Base-by-base conservation (phyloP, 2,329 filamentous ascomycete species). In the Dactylellina leptospora region DNA sequence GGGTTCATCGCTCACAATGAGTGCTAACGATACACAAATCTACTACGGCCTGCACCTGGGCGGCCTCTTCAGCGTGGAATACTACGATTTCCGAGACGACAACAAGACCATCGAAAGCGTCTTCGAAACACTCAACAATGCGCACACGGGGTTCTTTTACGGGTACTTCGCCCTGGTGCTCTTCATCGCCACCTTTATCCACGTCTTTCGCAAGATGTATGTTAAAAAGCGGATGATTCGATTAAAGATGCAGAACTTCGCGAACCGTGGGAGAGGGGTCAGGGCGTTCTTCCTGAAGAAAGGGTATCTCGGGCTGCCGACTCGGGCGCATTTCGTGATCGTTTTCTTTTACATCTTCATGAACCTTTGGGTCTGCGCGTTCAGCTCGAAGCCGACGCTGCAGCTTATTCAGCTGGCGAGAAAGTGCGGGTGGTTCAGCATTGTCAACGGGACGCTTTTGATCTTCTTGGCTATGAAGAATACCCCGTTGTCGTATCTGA, bases 381-480 rank as follows among this genome's bases (percentile, higher is more conserved):
- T 66, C 48, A 73, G 69, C 45, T 54, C 69, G 11, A 61, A 64
- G 38, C 60, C 60, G 28, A 60, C 53, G 10, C 48, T 73, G 55
- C 69, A 66, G 60, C 45, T 73, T 50, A 73, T 73, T 18, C 69
- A 73, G 50, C 40, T 73, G 38, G 69, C 69, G 2, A 66, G 69
- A 27, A 73, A 68, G 44, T 16, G 22, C 11, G 68, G 69, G 13
- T 73, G 69, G 69, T 73, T 73, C 48, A 66, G 61, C 36, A 55
- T 73, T 16, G 69, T 73, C 4, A 73, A 73, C 38, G 69, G 61
- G 2, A 73, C 69, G 8, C 48, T 73, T 11, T 33, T 73, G 40
- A 55, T 73, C 25, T 73, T 73, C 48, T 51, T 73, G 60, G 69
- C 69, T 22, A 73, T 73, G 69, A 73, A 73, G 61, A 73, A 73